Evolutionary conservation across 176 grass and related monocot species (phyloP), one percentile per base, ranked within the genome.

Genomic region (Ensete ventricosum): DNA sequence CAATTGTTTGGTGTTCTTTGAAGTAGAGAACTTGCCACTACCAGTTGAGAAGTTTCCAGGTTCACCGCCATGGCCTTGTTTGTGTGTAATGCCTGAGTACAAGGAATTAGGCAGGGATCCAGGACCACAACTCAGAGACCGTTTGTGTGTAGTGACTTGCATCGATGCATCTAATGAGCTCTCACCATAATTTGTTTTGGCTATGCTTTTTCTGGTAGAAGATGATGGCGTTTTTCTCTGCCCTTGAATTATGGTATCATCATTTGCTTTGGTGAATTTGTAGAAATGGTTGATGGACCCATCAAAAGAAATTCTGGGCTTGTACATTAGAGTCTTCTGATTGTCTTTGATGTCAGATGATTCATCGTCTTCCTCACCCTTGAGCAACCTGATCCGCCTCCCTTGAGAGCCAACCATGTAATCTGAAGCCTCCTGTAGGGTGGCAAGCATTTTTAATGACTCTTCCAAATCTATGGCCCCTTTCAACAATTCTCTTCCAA

Each of bases 391-490:
- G 65, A 93, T 68, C 80, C 83, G 86, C 79, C 75, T 88, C 52
- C 79, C 79, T 64, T 73, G 84, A 1, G 90, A 81, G 19, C 72
- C 77, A 43, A 66, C 86, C 88, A 99, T 87, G 80, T 81, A 87
- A 23, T 89, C 84, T 16, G 90, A 87, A 14, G 90, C 86, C 14
- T 99, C 95, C 73, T 91, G 95, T 12, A 94, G 68, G 82, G 85
- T 94, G 69, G 91, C 84, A 9, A 99, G 88, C 90, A 99, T 94
- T 85, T 83, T 89, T 25, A 99, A 49, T 1, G 90, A 87, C 54
- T 89, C 88, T 78, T 99, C 90, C 53, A 94, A 78, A 75, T 99
- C 90, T 79, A 90, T 90, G 48, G 93, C 85, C 12, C 89, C 87
- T 84, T 81, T 81, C 74, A 84, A 68, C 57, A 90, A 74, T 50